A percentile compares a stretch with the other conserved stretches of the same genome.
Evolutionary conservation across 2,329 filamentous ascomycete species (phyloP).

Genomic region (Pseudocercospora ulei): DNA sequence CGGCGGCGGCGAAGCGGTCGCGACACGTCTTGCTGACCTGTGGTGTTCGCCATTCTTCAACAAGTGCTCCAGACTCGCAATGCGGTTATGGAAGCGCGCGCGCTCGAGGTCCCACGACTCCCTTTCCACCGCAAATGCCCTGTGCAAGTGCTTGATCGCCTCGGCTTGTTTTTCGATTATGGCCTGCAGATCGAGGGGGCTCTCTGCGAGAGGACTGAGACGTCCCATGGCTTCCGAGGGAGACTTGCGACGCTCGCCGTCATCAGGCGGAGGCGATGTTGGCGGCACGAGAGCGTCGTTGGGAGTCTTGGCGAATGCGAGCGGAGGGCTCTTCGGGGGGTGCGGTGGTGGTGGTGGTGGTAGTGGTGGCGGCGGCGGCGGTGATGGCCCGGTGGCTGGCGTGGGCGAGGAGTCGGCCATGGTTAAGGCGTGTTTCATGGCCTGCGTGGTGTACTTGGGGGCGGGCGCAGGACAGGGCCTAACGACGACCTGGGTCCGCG

Average conservation of each 20-base stretch:
- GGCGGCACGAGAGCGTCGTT: constrained; percentile 33
- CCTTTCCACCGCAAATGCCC: constrained; percentile 33
- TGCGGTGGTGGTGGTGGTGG: constrained; percentile 8
- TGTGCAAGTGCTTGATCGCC: constrained; percentile 30
- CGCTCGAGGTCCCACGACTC: constrained; percentile 33
- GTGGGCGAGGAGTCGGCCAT: constrained; percentile 9
- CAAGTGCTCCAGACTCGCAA: constrained; percentile 32
- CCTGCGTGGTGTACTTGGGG: neutral
- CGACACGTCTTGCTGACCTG: constrained; percentile 24
- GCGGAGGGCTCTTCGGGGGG: constrained; percentile 31
- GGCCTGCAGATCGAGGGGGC: constrained; percentile 27
- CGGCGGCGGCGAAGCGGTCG: neutral
- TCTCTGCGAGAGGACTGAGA: constrained; percentile 16
- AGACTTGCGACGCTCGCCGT: constrained; percentile 13
- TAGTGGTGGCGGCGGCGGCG: constrained; percentile 5
- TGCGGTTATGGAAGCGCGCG: constrained; percentile 30
- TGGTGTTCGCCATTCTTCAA: constrained; percentile 31
- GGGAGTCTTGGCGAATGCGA: constrained; percentile 33
- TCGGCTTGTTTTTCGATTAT: constrained; percentile 33
- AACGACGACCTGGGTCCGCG: constrained; percentile 1
- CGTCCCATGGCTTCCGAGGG: constrained; percentile 23
- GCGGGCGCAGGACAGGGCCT: neutral
- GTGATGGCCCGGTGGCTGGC: constrained; percentile 6
- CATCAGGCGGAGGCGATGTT: constrained; percentile 9
- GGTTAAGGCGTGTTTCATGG: constrained; percentile 4